Evolutionary conservation across 495 filamentous ascomycete genomes (phyloP).

Genomic region (Tuber melanosporum): DNA sequence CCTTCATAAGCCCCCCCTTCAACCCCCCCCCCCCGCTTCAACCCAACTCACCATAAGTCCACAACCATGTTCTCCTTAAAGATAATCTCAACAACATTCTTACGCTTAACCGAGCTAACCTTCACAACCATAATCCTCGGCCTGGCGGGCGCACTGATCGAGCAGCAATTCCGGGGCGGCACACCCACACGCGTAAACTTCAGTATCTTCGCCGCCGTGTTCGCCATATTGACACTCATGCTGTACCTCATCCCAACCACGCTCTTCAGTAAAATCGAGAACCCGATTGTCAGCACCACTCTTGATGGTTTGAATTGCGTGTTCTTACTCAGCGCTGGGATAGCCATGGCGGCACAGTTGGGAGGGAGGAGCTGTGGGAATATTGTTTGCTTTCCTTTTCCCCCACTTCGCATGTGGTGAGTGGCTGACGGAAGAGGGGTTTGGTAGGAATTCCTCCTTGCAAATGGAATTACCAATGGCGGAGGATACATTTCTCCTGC

Average conservation of each 20-base stretch:
- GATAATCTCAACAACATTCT: slow-evolving; percentile 2
- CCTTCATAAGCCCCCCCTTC: background rate
- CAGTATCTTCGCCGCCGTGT: slow-evolving; percentile 32
- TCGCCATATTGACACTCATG: slow-evolving; percentile 24
- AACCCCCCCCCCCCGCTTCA: background rate
- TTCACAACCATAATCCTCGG: slow-evolving; percentile 30
- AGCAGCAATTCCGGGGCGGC: slow-evolving; percentile 35
- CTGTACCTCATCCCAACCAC: slow-evolving; percentile 35
- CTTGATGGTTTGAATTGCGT: slow-evolving; percentile 33
- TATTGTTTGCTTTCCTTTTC: slow-evolving; percentile 4
- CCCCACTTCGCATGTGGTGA: background rate
- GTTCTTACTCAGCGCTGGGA: slow-evolving; percentile 37
- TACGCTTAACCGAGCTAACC: slow-evolving; percentile 18
- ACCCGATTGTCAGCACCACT: slow-evolving; percentile 15
- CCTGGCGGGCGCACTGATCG: slow-evolving; percentile 33
- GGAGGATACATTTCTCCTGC: slow-evolving; percentile 24
- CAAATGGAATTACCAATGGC: slow-evolving; percentile 36
- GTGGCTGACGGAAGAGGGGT: background rate
- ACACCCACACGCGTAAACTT: slow-evolving; percentile 39
- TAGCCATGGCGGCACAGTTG: slow-evolving; percentile 36
- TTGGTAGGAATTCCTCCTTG: slow-evolving; percentile 15
- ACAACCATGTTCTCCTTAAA: background rate
- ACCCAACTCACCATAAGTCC: background rate
- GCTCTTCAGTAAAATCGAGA: slow-evolving; percentile 18
- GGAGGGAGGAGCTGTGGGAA: slow-evolving; percentile 20